phyloP scores from a whole-genome alignment of 2,329 filamentous ascomycete genomes.

The Alternaria longipes region DNA sequence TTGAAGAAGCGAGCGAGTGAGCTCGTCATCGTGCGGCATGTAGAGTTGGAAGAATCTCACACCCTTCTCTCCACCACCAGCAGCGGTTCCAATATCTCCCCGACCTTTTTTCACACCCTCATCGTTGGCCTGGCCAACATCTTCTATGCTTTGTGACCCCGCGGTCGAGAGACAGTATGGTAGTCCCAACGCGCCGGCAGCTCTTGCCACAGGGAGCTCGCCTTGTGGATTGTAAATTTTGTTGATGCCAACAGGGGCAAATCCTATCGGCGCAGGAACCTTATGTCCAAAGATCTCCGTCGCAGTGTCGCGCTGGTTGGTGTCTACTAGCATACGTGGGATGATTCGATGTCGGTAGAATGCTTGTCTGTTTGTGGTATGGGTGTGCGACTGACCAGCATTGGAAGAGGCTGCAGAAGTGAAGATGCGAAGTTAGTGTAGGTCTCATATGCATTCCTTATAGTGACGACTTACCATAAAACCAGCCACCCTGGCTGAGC shows the following conservation, averaged over 20 bases:
- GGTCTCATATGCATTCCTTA: no score
- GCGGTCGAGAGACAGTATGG: slow-evolving; percentile 69
- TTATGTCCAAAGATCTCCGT: slow-evolving; percentile 69
- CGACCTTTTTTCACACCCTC: slow-evolving; percentile 25
- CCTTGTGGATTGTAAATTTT: slow-evolving; percentile 69
- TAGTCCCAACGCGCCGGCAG: slow-evolving; percentile 67
- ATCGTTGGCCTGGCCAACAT: slow-evolving; percentile 66
- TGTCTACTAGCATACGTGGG: slow-evolving; percentile 69
- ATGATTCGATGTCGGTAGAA: slow-evolving; percentile 72
- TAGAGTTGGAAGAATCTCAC: slow-evolving; percentile 71
- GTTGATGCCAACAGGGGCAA: slow-evolving; percentile 72
- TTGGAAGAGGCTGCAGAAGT: slow-evolving; percentile 60
- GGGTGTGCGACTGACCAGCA: slow-evolving; percentile 63
- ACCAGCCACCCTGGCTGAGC: slow-evolving; percentile 67
- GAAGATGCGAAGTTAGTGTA: no score
- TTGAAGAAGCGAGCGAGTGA: slow-evolving; percentile 65
- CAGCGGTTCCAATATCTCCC: slow-evolving; percentile 10
- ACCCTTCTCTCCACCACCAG: slow-evolving; percentile 11
- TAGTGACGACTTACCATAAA: slow-evolving; percentile 48
- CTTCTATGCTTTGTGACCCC: slow-evolving; percentile 65
- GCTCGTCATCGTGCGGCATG: slow-evolving; percentile 69
- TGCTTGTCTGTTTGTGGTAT: slow-evolving; percentile 68
- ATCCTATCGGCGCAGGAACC: slow-evolving; percentile 68
- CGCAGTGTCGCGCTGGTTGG: slow-evolving; percentile 64
- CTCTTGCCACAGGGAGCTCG: slow-evolving; percentile 68